Evolutionary conservation across 148 eudicot genomes (phyloP), one percentile per base, ranked within the genome.

Genomic region (Arbutus unedo): DNA sequence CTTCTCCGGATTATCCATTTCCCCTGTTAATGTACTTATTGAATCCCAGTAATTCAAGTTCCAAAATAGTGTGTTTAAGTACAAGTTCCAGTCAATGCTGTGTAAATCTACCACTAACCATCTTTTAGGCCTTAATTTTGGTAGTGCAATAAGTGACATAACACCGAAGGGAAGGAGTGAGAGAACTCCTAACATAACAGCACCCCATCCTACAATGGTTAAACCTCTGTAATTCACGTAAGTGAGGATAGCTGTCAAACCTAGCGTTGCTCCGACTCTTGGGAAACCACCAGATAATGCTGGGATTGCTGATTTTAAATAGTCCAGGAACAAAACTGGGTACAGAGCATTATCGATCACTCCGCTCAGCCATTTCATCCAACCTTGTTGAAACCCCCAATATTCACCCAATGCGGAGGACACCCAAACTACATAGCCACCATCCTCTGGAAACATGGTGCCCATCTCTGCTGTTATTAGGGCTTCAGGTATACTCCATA

Each of bases 301-400:
- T 21, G 67, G 80, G 80, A 77, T 77, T 31, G 49, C 47, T 1
- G 80, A 56, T 81, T 54, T 16, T 11, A 81, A 18, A 19, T 70
- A 81, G 18, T 71, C 56, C 7, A 70, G 49, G 38, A 81, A 68
- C 67, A 73, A 19, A 19, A 70, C 76, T 11, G 82, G 82, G 48
- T 81, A 81, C 5, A 67, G 76, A 23, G 79, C 79, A 51, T 76
- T 76, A 31, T 76, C 79, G 10, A 76, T 76, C 1, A 76, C 79
- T 19, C 83, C 83, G 23, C 83, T 81, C 10, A 81, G 77, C 83
- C 83, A 81, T 81, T 81, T 81, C 83, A 81, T 71, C 77, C 83
- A 81, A 71, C 83, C 83, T 54, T 71, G 78, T 18, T 81, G 83
- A 73, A 81, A 81, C 38, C 83, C 83, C 83, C 83, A 81, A 13